These are phyloP conservation scores for Sophora flavescens DNA, from an alignment of 306 rosid species.

Conservation along the genomic window DNA sequence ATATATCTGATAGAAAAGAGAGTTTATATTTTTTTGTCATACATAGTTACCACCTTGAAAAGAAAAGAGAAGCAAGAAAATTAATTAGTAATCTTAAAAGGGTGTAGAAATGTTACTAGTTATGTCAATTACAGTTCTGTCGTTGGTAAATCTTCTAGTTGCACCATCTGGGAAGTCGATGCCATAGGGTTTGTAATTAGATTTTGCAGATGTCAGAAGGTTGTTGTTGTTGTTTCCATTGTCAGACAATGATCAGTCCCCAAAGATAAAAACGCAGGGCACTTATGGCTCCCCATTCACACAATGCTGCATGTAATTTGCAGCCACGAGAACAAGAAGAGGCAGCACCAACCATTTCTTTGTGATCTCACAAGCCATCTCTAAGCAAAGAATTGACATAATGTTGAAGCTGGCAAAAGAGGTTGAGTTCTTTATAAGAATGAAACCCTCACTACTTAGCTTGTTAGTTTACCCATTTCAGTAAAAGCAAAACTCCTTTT, in stretches of 20 bases:
- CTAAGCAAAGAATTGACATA: background rate
- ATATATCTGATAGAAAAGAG: too few species aligned
- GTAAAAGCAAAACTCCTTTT: too few species aligned
- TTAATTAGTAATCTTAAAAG: too few species aligned
- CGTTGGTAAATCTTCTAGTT: constrained; percentile 77
- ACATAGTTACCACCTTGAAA: too few species aligned
- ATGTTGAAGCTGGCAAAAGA: background rate
- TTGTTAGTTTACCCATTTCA: too few species aligned
- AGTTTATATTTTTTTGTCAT: too few species aligned
- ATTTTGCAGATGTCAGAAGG: constrained; percentile 44
- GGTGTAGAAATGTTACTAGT: constrained; percentile 36
- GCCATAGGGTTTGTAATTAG: constrained; percentile 67
- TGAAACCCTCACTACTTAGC: too few species aligned
- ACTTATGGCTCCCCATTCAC: constrained; percentile 46
- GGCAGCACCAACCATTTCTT: constrained; percentile 8
- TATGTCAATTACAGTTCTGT: constrained; percentile 50
- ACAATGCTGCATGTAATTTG: background rate
- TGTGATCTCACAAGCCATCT: constrained; percentile 1
- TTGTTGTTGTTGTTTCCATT: constrained; percentile 73
- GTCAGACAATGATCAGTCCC: constrained; percentile 75
- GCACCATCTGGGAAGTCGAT: constrained; percentile 58
- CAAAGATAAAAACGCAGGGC: constrained; percentile 69
- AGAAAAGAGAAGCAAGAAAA: too few species aligned
- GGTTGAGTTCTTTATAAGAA: background rate
- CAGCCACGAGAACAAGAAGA: constrained; percentile 33